Base-by-base conservation (phyloP, 1,139 yeast genomes). In the Yamadazyma friedrichii region DNA sequence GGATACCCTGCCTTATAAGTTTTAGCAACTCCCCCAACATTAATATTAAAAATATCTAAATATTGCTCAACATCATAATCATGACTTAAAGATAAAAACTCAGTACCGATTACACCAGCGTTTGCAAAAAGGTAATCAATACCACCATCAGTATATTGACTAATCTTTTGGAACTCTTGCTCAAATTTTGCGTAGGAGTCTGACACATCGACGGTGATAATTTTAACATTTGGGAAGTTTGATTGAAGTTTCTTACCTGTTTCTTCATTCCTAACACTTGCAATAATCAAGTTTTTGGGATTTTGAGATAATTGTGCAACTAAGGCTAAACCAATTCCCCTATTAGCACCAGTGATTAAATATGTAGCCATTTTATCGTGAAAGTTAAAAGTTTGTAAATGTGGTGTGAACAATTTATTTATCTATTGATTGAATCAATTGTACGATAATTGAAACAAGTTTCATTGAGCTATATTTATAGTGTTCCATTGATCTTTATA, bases 321-420 rank as follows among this genome's bases (percentile, higher is more conserved):
- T 9, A 62, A 39, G 12, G 52, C 57, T 22, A 51, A 45, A 1
- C 70, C 70, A 37, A 65, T 54, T 3, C 70, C 70, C 38, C 64
- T 51, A 44, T 58, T 62, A 16, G 59, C 61, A 28, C 63, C 65
- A 10, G 55, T 49, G 27, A 61, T 43, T 13, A 60, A 48, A 42
- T 58, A 55, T 31, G 45, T 44, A 15, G 38, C 33, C 35, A 32
- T 32, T 9, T 35, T 35, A 12, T 29, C 4, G 4, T 10, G 11
- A 25, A 11, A 25, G 11, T 25, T 25, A 24, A 31, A 31, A 31
- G 12, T 6, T 9, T 16, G 24, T 15, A 15, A 36, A 20, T 20
- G 8, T 20, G 24, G 24, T n/a, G n/a, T n/a, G n/a, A n/a, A n/a
- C n/a, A n/a, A n/a, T n/a, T n/a, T n/a, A n/a, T n/a, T n/a, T n/a